Evolutionary conservation across 1,284 basidiomycete species (phyloP), one percentile per base, ranked within the genome.

Genomic region (Pseudomicrostroma phylloplanum): DNA sequence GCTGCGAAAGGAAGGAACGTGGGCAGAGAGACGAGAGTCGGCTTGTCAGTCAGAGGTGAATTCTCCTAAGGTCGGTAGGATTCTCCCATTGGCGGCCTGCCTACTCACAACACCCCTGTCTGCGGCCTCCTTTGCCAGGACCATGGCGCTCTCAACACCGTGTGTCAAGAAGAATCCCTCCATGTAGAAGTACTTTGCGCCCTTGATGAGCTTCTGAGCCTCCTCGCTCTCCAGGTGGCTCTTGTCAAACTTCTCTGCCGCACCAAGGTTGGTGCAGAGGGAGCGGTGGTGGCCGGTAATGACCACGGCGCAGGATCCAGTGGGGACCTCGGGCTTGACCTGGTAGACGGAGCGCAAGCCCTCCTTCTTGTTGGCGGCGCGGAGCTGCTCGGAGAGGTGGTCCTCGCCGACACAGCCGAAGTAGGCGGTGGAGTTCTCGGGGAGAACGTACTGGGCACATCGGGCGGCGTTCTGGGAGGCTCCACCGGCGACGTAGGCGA

Each of bases 161-260:
- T 98, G 94, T 23, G 94, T 96, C 68, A 98, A 85, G 87, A 98
- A 97, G 84, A 89, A 98, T 19, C 96, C 94, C 74, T 92, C 96
- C 65, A 97, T 86, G 84, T 98, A 98, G 83, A 87, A 96, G 80
- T 87, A 86, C 78, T 90, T 88, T 62, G 93, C 93, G 58, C 82
- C 84, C 36, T 89, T 84, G 74, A 97, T 84, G 66, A 91, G 83
- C 55, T 87, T 84, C 56, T 90, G 87, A 66, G 96, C 87, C 67
- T 84, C 82, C 30, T 87, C 83, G n/a, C 89, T 88, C 30, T 85
- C 83, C 59, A 97, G 84, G 82, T 96, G 91, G 17, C 86, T 83
- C 67, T 85, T 83, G 55, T 88, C 86, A 81, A 96, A 96, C 80
- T 87, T 88, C 81, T 96, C 92, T 15, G 96, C 94, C 12, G 88